Base-by-base conservation (phyloP, 345 rosid species). In the Heritiera littoralis region DNA sequence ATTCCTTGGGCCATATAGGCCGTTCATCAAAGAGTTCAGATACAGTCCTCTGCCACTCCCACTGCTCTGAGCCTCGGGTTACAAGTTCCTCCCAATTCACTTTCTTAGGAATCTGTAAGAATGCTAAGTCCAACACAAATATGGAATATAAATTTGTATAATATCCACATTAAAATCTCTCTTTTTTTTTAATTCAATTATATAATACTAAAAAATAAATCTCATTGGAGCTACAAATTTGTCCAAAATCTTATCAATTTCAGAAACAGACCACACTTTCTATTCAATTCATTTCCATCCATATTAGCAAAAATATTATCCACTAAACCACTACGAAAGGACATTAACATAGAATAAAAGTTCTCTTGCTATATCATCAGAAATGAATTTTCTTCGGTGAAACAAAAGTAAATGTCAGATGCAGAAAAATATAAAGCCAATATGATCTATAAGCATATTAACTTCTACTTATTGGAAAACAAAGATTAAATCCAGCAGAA, bases 1-100 rank as follows among this genome's bases (percentile, higher is more conserved):
- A 88, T 35, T 81, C 89, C 85, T 94, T 96, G 63, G 90, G 91
- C 99, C 98, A 94, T 85, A 96, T 86, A 77, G 99, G 95, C 49
- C 87, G 88, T 84, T 94, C 94, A 70, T 92, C 92, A 85, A 96
- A 96, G 76, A 96, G 87, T 70, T 91, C 89, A 84, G 95, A 85
- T 61, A 96, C 89, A 66, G 90, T 86, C 84, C 79, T 84, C 78
- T 92, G 97, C 95, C 89, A 89, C 69, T 84, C 82, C 97, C 97
- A 92, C 81, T 89, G 88, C 83, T 83, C 85, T 77, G 98, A 87
- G 64, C 85, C 87, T 68, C 65, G 86, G 75, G 81, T 43, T 77
- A 91, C 72, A 80, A 67, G 79, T 71, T 88, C 89, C 87, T 87
- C 93, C 97, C 93, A 94, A 45, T 90, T 86, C 79, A 90, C 83